Percentiles rank a stretch among this genome's conserved stretches.
These are phyloP conservation scores for Fusarium drepaniforme DNA, from an alignment of 2,329 filamentous ascomycete genomes.

Conservation along the genomic window DNA sequence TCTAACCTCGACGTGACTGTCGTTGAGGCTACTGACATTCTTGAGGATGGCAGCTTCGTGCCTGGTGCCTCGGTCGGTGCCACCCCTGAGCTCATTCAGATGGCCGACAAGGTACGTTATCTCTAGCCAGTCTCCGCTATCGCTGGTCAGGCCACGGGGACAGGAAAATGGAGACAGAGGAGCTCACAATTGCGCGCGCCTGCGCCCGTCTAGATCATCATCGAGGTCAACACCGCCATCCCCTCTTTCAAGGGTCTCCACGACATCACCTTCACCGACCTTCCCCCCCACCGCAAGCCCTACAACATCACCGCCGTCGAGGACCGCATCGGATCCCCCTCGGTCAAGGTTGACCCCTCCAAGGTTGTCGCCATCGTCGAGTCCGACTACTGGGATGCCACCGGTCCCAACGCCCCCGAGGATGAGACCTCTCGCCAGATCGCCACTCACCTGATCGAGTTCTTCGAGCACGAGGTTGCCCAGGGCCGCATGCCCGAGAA, in stretches of 20 bases:
- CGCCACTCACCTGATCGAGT: slow-evolving; percentile 83
- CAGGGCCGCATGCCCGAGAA: slow-evolving; percentile 82
- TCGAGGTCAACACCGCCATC: slow-evolving; percentile 90
- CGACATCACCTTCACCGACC: slow-evolving; percentile 90
- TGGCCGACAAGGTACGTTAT: slow-evolving; percentile 80
- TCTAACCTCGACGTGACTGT: slow-evolving; percentile 86
- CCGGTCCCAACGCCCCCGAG: slow-evolving; percentile 79
- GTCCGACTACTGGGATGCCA: slow-evolving; percentile 83
- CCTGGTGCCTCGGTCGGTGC: slow-evolving; percentile 89
- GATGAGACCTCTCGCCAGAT: slow-evolving; percentile 81
- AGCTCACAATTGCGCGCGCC: slow-evolving; percentile 15
- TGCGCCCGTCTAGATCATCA: slow-evolving; percentile 71
- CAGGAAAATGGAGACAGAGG: background rate
- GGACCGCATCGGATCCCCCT: slow-evolving; percentile 85
- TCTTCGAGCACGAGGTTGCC: slow-evolving; percentile 85
- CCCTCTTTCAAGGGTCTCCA: slow-evolving; percentile 90
- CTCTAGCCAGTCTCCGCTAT: background rate
- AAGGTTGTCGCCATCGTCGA: slow-evolving; percentile 88
- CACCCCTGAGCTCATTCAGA: slow-evolving; percentile 86
- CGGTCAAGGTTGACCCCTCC: slow-evolving; percentile 87
- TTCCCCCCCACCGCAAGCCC: slow-evolving; percentile 84
- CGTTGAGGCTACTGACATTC: slow-evolving; percentile 88
- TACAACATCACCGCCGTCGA: slow-evolving; percentile 88
- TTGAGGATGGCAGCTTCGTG: slow-evolving; percentile 89
- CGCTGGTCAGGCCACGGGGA: background rate